Evolutionary conservation across 2,329 filamentous ascomycete species (phyloP).

Genomic region (Penicillium sp.): DNA sequence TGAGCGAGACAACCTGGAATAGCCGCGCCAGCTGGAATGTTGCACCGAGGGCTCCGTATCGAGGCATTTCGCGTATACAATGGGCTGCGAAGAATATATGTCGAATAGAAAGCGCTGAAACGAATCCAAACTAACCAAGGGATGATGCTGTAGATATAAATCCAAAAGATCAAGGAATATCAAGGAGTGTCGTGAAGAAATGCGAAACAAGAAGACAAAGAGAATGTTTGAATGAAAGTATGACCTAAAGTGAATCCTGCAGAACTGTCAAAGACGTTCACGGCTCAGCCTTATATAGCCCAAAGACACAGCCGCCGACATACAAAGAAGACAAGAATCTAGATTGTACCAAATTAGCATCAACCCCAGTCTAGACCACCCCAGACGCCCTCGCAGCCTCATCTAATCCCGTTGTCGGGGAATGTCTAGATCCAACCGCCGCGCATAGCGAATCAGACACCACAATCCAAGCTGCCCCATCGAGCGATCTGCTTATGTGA

Average conservation of each 20-base stretch:
- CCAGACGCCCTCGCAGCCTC: not conserved
- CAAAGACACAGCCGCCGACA: not conserved
- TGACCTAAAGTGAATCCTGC: not conserved
- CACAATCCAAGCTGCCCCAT: not conserved
- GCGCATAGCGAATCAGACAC: not conserved
- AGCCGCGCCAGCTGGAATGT: slow-evolving; percentile 73
- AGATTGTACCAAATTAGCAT: slow-evolving; percentile 19
- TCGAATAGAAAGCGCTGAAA: not conserved
- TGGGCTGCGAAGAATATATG: not conserved
- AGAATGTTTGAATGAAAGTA: not conserved
- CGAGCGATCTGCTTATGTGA: not conserved
- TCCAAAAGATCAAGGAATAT: not conserved
- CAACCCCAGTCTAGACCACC: slow-evolving; percentile 6
- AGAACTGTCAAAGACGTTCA: not conserved
- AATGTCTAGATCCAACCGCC: slow-evolving; percentile 2
- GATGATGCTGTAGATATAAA: not conserved
- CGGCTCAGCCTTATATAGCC: not conserved
- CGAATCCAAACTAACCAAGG: not conserved
- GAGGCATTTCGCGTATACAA: slow-evolving; percentile 1
- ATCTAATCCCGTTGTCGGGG: not conserved
- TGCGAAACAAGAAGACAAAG: not conserved
- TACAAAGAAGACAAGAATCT: slow-evolving; percentile 1
- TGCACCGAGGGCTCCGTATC: slow-evolving; percentile 70
- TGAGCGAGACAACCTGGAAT: slow-evolving; percentile 68
- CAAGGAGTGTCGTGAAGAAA: not conserved